phyloP scores from a whole-genome alignment of 208 protist species.

The Leishmania gerbilli region DNA sequence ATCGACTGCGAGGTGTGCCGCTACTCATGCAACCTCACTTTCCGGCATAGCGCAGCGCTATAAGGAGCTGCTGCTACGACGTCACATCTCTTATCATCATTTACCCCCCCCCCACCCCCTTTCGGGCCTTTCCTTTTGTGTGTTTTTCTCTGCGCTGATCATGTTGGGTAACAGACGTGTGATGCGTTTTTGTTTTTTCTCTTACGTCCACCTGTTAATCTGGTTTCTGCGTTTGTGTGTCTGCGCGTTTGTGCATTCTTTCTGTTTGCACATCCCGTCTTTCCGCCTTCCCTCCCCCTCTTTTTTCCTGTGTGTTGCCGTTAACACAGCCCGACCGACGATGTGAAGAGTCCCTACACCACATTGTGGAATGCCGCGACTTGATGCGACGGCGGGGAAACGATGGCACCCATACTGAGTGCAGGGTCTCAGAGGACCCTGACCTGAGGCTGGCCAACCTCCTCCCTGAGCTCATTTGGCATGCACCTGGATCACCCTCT shows the following conservation, averaged over 20 bases:
- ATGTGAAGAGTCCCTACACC: background rate
- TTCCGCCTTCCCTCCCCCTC: conserved; percentile 2
- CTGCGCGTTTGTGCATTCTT: background rate
- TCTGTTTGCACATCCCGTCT: conserved; percentile 9
- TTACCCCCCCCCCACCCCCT: background rate
- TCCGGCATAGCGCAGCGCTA: background rate
- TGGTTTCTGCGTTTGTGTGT: conserved; percentile 1
- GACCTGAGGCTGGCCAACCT: too few species aligned
- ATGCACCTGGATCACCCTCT: background rate
- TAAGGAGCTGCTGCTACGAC: background rate
- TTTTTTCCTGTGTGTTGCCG: conserved; percentile 19
- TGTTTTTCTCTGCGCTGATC: conserved; percentile 9
- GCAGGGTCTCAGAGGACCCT: background rate
- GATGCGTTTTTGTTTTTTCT: conserved; percentile 3
- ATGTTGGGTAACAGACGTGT: conserved; percentile 31
- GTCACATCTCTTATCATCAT: background rate
- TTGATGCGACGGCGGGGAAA: background rate
- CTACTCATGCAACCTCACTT: background rate
- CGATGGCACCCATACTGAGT: background rate
- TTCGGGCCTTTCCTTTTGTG: background rate
- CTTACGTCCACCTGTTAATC: background rate
- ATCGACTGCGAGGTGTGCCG: background rate
- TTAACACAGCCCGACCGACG: background rate
- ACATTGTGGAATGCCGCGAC: background rate
- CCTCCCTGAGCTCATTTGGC: background rate